Evolutionary conservation across 257 asterid species (phyloP).

Genomic region (Nicotiana tabacum): DNA sequence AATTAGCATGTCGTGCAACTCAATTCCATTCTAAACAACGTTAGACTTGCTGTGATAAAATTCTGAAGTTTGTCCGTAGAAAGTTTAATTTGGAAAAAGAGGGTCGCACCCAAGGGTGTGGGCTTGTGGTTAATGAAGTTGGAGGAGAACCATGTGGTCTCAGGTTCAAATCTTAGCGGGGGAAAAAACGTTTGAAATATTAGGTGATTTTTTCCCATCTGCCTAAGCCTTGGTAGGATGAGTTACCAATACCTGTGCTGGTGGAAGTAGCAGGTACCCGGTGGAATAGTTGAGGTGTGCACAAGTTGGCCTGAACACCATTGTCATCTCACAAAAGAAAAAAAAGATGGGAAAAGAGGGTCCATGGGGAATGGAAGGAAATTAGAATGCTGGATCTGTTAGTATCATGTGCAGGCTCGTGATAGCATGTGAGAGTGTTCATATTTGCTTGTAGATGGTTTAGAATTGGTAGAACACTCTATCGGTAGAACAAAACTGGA

Average conservation of each 20-base stretch:
- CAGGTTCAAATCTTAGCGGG: too few relatives aligned
- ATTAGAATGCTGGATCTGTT: neutral
- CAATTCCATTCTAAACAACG: neutral
- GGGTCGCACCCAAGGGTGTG: too few relatives aligned
- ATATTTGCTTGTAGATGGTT: neutral
- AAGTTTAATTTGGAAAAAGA: neutral
- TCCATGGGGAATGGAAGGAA: slow-evolving; percentile 2
- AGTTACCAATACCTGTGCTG: too few relatives aligned
- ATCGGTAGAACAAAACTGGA: neutral
- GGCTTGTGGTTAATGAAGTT: too few relatives aligned
- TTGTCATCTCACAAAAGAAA: too few relatives aligned
- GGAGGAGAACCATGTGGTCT: too few relatives aligned
- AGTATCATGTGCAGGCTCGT: neutral
- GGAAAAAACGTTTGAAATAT: too few relatives aligned
- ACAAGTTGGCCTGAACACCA: too few relatives aligned
- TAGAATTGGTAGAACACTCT: neutral
- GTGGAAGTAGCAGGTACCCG: too few relatives aligned
- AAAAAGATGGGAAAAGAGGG: neutral
- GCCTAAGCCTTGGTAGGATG: too few relatives aligned
- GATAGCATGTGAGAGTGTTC: neutral
- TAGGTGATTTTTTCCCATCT: too few relatives aligned
- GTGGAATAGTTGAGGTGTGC: too few relatives aligned
- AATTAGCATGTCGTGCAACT: neutral
- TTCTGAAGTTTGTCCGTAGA: neutral
- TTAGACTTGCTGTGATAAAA: neutral